Conservation (phyloP, 2,329 filamentous ascomycete genomes). For the Fusarium neocosmosporiellum region DNA sequence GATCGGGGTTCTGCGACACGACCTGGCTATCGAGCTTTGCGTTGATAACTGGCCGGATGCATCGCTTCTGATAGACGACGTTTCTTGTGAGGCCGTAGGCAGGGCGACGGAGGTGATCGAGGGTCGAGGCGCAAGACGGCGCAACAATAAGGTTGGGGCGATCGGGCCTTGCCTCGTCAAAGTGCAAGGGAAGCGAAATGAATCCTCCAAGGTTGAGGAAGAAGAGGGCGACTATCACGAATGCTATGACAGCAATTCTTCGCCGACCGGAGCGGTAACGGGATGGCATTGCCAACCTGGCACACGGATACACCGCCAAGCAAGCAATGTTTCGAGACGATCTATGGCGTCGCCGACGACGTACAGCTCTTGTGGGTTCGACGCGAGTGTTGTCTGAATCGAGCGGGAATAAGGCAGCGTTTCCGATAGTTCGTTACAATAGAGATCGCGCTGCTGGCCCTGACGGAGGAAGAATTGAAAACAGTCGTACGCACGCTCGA, state of each 20-base stretch:
- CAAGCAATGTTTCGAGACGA: background rate
- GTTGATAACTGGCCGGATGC: slow-evolving; percentile 53
- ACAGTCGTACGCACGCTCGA: background rate
- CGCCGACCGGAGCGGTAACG: slow-evolving; percentile 32
- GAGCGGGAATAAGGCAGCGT: background rate
- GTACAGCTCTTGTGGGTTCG: background rate
- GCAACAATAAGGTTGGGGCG: slow-evolving; percentile 33
- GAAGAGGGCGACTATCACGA: slow-evolving; percentile 14
- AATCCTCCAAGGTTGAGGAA: slow-evolving; percentile 22
- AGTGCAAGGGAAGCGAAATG: slow-evolving; percentile 36
- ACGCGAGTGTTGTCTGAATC: background rate
- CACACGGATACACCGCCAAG: slow-evolving; percentile 9
- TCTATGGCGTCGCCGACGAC: slow-evolving; percentile 14
- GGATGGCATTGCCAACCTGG: slow-evolving; percentile 22
- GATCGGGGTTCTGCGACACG: slow-evolving; percentile 51
- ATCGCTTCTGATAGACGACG: slow-evolving; percentile 58
- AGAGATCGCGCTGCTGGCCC: background rate
- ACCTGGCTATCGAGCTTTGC: slow-evolving; percentile 49
- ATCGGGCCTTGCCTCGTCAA: slow-evolving; percentile 32
- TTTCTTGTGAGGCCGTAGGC: slow-evolving; percentile 52
- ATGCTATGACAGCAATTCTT: slow-evolving; percentile 21
- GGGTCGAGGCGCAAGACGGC: slow-evolving; percentile 40
- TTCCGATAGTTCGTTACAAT: background rate
- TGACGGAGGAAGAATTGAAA: background rate
- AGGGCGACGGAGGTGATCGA: slow-evolving; percentile 46